phyloP scores from a whole-genome alignment of 1,284 basidiomycete species.

The Ustilago bromivora region DNA sequence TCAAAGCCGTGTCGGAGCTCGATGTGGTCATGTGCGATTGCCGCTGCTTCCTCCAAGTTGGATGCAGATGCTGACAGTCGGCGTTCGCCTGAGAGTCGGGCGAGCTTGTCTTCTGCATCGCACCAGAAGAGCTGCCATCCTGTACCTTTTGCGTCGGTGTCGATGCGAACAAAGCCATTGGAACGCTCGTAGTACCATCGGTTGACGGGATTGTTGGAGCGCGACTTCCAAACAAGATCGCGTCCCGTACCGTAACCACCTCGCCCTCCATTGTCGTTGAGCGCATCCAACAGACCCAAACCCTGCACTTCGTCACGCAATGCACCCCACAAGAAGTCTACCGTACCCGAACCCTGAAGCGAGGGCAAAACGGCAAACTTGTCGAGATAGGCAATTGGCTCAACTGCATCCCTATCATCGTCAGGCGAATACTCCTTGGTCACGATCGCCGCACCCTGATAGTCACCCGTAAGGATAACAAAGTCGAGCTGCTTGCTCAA shows the following conservation, averaged over 20 bases:
- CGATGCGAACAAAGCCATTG: constrained; percentile 85
- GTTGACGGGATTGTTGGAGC: constrained; percentile 94
- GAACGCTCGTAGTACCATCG: constrained; percentile 99
- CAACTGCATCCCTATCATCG: constrained; percentile 37
- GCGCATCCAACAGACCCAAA: constrained; percentile 89
- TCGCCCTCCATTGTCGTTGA: constrained; percentile 86
- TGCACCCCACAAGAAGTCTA: constrained; percentile 99
- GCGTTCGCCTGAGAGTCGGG: constrained; percentile 58
- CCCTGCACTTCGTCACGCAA: constrained; percentile 98
- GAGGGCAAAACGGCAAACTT: constrained; percentile 96
- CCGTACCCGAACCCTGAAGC: constrained; percentile 96
- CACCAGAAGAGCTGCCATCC: constrained; percentile 97
- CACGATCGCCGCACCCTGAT: constrained; percentile 93
- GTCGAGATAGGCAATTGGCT: constrained; percentile 88
- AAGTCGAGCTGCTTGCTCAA: constrained; percentile 86
- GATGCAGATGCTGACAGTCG: constrained; percentile 41
- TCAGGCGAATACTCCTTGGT: constrained; percentile 78
- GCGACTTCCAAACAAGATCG: constrained; percentile 94
- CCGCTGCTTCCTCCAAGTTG: constrained; percentile 37
- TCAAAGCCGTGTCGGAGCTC: constrained; percentile 28
- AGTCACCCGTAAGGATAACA: constrained; percentile 94
- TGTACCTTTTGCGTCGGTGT: constrained; percentile 49
- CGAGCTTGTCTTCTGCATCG: constrained; percentile 84
- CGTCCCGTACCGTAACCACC: constrained; percentile 90
- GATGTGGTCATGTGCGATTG: constrained; percentile 45